Percentiles rank a stretch among this genome's conserved stretches.
Conservation (phyloP, 306 rosid species). For the Pyrus betulifolia region DNA sequence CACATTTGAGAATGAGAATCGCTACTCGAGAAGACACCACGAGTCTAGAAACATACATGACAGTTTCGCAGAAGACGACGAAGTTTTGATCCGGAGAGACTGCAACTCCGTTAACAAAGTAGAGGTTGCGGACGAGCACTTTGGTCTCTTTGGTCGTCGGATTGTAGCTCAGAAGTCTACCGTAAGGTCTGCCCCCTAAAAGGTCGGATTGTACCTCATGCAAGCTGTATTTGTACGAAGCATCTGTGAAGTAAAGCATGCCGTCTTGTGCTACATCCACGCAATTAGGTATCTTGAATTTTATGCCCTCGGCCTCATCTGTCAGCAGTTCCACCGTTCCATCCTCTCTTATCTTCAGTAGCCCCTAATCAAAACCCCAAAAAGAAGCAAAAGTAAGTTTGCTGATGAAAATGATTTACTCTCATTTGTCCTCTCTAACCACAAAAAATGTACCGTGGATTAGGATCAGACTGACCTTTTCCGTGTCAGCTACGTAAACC, state of each 20-base stretch:
- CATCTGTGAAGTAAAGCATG: constrained; percentile 65
- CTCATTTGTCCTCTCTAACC: too few species aligned
- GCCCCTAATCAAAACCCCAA: constrained; percentile 34
- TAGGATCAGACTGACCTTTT: constrained; percentile 25
- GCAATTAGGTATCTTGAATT: constrained; percentile 47
- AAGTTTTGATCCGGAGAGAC: constrained; percentile 56
- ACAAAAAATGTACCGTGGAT: not conserved
- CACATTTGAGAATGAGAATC: not conserved
- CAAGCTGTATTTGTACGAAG: constrained; percentile 42
- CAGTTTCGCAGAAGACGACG: constrained; percentile 57
- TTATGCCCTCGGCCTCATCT: constrained; percentile 46
- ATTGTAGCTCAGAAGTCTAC: constrained; percentile 60
- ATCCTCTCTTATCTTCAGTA: constrained; percentile 39
- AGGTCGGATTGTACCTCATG: constrained; percentile 21
- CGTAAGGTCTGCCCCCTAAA: constrained; percentile 51
- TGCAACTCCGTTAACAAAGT: constrained; percentile 61
- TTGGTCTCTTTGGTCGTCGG: constrained; percentile 43
- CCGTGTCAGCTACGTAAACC: constrained; percentile 39
- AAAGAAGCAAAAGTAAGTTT: too few species aligned
- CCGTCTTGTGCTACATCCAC: constrained; percentile 63
- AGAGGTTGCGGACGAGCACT: constrained; percentile 37
- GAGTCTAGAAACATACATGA: constrained; percentile 20
- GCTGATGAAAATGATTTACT: too few species aligned
- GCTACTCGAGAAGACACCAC: too few species aligned
- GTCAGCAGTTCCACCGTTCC: constrained; percentile 40